Base-by-base conservation (phyloP, 805 yeast genomes). In the Ogataea degrootiae region DNA sequence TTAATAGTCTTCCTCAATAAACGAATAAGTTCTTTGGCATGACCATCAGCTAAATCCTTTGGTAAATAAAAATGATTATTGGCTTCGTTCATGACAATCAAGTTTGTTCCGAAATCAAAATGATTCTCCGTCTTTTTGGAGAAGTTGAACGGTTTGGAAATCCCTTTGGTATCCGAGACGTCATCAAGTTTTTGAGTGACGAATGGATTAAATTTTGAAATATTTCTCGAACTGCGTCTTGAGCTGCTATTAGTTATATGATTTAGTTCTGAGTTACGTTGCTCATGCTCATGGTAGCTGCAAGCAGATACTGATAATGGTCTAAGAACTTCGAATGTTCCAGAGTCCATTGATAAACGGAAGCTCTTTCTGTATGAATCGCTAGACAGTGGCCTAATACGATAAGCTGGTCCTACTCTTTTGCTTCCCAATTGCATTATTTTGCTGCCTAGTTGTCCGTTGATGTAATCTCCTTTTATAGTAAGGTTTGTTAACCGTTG, bases 61-160 rank as follows among this genome's bases (percentile, higher is more conserved):
- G 68, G 66, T 19, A 64, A 39, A 16, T 52, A 53, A 38, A 63
- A 61, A 42, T 62, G 63, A 17, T 47, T 19, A 16, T 43, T 43
- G n/a, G 58, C 50, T 34, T 61, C 58, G 12, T 44, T 43, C 4
- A 63, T 37, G 5, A 56, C 51, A 11, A 33, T 11, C 7, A 51
- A 41, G 3, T 42, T 40, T 1, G 42, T 34, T n/a, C 47, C 49
- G 31, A 42, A 49, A 17, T 48, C 55, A 19, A 43, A 39, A 4
- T 31, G 29, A 5, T 38, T 19, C 21, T 39, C 41, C 12, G 39
- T 15, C 19, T 36, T 21, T 19, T 39, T 47, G 6, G 46, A 33
- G 26, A 49, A 49, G 26, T 51, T 44, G 22, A 41, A 44, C 11
- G 57, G 57, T 4, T 39, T 41, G 5, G 53, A 47, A 7, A 49